Evolutionary conservation across 2,329 filamentous ascomycete species (phyloP).

Genomic region (Leptodontidium sp.): DNA sequence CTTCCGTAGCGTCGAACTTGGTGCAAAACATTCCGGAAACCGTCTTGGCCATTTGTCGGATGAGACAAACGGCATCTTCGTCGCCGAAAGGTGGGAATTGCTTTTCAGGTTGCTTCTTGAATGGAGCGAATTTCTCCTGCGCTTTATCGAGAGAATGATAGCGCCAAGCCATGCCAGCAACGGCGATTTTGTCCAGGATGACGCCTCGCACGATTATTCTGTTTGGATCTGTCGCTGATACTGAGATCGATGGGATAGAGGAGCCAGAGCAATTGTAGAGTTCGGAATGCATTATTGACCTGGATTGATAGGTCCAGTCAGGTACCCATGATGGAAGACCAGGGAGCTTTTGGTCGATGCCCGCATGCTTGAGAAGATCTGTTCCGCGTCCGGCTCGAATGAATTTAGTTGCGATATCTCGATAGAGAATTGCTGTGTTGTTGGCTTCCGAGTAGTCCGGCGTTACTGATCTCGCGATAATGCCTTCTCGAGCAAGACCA

Average conservation of each 20-base stretch:
- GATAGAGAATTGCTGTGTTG: background rate
- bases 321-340: background rate
- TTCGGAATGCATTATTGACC: background rate
- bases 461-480: background rate
- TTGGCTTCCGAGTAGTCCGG: constrained; percentile 16
- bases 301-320: background rate
- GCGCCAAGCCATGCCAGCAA: background rate
- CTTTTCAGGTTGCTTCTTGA: background rate
- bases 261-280: background rate
- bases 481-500: constrained; percentile 2
- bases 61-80: background rate
- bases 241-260: background rate
- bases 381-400: constrained; percentile 6
- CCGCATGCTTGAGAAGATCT: constrained; percentile 14
- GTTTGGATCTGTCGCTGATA: background rate
- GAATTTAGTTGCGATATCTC: constrained; percentile 14
- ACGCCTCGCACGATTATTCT: background rate
- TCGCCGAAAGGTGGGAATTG: background rate
- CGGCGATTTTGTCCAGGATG: background rate
- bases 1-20: background rate
- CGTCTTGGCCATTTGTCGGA: background rate
- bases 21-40: background rate
- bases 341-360: background rate
- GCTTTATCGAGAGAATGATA: background rate
- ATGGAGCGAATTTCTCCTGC: background rate